Evolutionary conservation across 768 basidiomycete species (phyloP).

Genomic region (Cyclocybe aegerita): DNA sequence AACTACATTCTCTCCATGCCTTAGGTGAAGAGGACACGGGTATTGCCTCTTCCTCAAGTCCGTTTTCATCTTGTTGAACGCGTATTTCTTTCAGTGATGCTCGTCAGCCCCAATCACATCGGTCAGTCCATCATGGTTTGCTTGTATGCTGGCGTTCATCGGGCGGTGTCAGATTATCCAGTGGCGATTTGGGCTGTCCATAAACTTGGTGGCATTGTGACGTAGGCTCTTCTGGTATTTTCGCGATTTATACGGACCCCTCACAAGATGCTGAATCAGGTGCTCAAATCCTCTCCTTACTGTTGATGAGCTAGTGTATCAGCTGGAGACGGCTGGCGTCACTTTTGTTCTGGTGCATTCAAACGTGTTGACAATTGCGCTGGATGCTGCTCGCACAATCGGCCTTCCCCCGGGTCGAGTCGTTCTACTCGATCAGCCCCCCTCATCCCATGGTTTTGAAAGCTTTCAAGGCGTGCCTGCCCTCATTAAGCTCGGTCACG

Average conservation of each 20-base stretch:
- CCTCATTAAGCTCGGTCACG: conserved; percentile 24
- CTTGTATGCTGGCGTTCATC: not conserved
- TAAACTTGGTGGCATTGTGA: conserved; percentile 49
- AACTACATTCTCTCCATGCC: not conserved
- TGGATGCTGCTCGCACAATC: conserved; percentile 32
- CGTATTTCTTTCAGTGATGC: conserved; percentile 35
- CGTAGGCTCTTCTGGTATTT: conserved; percentile 30
- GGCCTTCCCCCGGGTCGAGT: conserved; percentile 38
- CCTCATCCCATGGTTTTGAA: conserved; percentile 3
- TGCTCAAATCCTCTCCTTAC: conserved; percentile 57
- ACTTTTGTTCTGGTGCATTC: conserved; percentile 46
- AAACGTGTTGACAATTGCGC: conserved; percentile 30
- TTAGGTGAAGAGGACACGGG: conserved; percentile 51
- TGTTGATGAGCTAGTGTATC: conserved; percentile 51
- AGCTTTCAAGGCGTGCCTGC: conserved; percentile 19
- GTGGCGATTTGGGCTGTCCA: conserved; percentile 50
- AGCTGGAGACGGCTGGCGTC: conserved; percentile 42
- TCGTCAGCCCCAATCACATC: conserved; percentile 54
- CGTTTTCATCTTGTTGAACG: not conserved
- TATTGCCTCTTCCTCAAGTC: conserved; percentile 23
- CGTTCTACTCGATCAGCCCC: conserved; percentile 32
- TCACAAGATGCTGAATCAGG: conserved; percentile 26
- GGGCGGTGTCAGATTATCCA: conserved; percentile 36
- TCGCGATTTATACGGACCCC: not conserved
- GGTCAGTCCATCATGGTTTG: conserved; percentile 29